Evolutionary conservation across 2,329 filamentous ascomycete species (phyloP), one percentile per base, ranked within the genome.

Genomic region (Diaporthe citrichinensis): DNA sequence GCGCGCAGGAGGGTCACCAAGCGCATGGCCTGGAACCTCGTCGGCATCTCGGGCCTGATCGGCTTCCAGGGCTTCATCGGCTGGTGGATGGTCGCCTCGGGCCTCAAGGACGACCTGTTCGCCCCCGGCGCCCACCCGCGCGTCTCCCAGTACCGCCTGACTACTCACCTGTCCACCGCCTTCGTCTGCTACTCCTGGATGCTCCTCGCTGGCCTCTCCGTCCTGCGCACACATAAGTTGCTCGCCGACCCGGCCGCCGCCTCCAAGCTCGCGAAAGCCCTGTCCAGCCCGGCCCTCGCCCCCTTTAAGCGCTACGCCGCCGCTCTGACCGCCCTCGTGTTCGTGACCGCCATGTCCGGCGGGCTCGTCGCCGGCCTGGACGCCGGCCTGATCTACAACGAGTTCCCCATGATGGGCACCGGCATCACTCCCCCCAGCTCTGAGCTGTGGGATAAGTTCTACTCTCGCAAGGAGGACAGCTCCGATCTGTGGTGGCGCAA

Each of bases 41-140:
- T 92, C 55, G 96, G 95, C 17, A 98, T 99, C 78, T 94, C 95
- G 58, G 91, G 90, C 67, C 88, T 98, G 80, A 98, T 99, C 81
- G 97, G 95, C 73, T 97, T 98, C 84, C 97, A 99, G 84, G 97
- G 97, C 59, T 91, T 97, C 81, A 93, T 99, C 78, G 97, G 97
- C 73, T 99, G 97, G 97, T 99, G 97, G 95, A 99, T 99, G 97
- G 97, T 99, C 80, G 97, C 97, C 85, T 97, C 94, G 15, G 97
- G 97, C 2, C 88, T 99, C 77, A 97, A 96, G 83, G 97, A 98
- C 82, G 97, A 99, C 83, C 90, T 99, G 39, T 98, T 99, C 82
- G 94, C 94, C 28, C 94, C 95, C 3, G 97, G 96, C 17, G 94
- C 93, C 74, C 95, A 98, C 84, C 97, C 97, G 0, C 92, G 97